phyloP scores from a whole-genome alignment of 805 yeast genomes.

The Metschnikowia reukaufii region DNA sequence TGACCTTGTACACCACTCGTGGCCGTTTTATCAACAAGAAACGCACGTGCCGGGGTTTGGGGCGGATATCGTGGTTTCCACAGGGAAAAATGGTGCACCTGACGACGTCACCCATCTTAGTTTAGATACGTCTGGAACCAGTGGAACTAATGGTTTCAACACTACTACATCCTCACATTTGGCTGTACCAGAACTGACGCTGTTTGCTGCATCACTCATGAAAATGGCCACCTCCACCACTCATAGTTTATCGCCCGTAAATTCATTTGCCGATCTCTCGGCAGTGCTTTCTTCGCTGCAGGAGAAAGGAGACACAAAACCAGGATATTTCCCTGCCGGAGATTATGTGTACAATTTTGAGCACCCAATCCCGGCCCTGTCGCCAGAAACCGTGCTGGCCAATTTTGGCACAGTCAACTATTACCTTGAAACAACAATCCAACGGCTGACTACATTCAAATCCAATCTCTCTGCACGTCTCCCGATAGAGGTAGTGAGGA shows the following conservation, averaged over 20 bases:
- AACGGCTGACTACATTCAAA: constrained; percentile 84
- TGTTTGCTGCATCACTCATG: constrained; percentile 26
- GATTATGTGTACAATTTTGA: constrained; percentile 93
- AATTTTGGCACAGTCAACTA: constrained; percentile 82
- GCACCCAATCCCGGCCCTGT: constrained; percentile 74
- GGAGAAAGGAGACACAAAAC: constrained; percentile 14
- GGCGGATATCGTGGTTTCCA: constrained; percentile 42
- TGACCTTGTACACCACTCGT: constrained; percentile 72
- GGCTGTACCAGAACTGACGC: constrained; percentile 5
- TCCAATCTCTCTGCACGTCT: constrained; percentile 63
- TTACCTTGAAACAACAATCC: constrained; percentile 64
- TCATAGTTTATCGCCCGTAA: constrained; percentile 22
- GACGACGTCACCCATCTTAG: constrained; percentile 39
- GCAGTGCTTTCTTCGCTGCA: constrained; percentile 25
- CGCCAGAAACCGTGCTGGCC: constrained; percentile 77
- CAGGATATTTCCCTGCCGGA: constrained; percentile 66
- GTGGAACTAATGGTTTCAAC: background rate
- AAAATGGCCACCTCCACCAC: constrained; percentile 27
- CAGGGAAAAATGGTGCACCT: constrained; percentile 1
- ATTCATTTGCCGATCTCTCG: constrained; percentile 26
- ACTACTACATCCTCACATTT: background rate
- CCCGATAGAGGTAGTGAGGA: constrained; percentile 68
- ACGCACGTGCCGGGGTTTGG: constrained; percentile 37
- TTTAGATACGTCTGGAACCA: constrained; percentile 20
- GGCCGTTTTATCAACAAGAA: constrained; percentile 73